phyloP scores from a whole-genome alignment of 2,329 filamentous ascomycete species.

The Stagonosporopsis tanaceti region DNA sequence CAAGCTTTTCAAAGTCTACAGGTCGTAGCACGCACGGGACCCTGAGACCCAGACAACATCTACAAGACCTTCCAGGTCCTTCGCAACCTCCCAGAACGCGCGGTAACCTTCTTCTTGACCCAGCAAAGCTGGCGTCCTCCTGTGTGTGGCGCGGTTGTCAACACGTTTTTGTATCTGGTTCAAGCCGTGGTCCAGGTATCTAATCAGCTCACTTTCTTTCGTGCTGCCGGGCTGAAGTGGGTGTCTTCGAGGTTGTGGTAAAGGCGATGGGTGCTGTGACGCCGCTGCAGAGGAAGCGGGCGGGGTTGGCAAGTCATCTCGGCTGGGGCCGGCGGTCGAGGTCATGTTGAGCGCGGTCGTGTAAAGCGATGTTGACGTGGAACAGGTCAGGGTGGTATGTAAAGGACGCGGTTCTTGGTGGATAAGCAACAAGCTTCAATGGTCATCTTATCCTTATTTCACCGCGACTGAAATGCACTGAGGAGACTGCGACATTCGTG shows the following conservation, averaged over 20 bases:
- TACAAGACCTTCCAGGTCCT: constrained; percentile 76
- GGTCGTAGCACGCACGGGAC: constrained; percentile 70
- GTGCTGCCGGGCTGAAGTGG: constrained; percentile 64
- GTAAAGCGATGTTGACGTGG: not conserved
- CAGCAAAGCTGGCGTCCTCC: constrained; percentile 56
- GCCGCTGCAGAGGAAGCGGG: constrained; percentile 57
- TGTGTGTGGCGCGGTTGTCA: constrained; percentile 49
- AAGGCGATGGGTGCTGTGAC: constrained; percentile 51
- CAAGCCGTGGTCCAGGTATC: constrained; percentile 63
- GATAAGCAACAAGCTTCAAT: constrained; percentile 24
- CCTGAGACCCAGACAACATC: constrained; percentile 87
- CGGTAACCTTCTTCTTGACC: constrained; percentile 61
- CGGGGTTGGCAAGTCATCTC: constrained; percentile 51
- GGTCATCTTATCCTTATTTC: constrained; percentile 18
- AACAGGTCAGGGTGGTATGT: constrained; percentile 21
- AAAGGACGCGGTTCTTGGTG: constrained; percentile 12
- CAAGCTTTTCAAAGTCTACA: too few relatives aligned
- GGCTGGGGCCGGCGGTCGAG: constrained; percentile 8
- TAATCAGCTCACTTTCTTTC: constrained; percentile 67
- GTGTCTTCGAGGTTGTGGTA: constrained; percentile 62
- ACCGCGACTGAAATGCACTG: not conserved
- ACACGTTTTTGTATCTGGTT: constrained; percentile 38
- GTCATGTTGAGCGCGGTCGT: constrained; percentile 19
- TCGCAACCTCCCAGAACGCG: constrained; percentile 73
- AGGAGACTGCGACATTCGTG: not conserved